Evolutionary conservation across 2,329 filamentous ascomycete species (phyloP).

Genomic region (Colletotrichum sp.): DNA sequence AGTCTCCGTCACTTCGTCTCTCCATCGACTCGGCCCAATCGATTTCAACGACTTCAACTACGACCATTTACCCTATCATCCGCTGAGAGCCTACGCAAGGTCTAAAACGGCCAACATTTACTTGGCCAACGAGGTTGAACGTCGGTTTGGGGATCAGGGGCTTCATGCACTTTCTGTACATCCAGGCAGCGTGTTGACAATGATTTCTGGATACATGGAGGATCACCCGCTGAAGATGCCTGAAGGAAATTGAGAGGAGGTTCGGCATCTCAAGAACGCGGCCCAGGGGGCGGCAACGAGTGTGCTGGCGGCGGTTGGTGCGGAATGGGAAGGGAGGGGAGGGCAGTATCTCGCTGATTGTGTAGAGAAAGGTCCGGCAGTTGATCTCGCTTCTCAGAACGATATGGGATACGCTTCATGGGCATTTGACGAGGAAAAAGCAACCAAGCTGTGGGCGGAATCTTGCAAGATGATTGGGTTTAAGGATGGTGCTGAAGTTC

Average conservation of each 20-base stretch:
- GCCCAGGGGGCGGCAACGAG: constrained; percentile 48
- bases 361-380: background rate
- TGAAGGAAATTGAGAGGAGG: background rate
- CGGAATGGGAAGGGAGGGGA: constrained; percentile 41
- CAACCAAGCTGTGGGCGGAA: background rate
- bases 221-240: background rate
- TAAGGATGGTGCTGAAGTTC: background rate
- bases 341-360: constrained; percentile 36
- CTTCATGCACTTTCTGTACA: constrained; percentile 47
- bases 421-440: background rate
- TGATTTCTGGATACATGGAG: background rate
- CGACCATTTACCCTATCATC: constrained; percentile 28
- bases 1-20: constrained; percentile 46
- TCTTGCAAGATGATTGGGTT: background rate
- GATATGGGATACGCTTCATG: constrained; percentile 22
- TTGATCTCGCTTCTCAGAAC: background rate
- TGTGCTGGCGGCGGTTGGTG: constrained; percentile 39
- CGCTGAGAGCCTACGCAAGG: constrained; percentile 46
- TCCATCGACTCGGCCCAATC: constrained; percentile 38
- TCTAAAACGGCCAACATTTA: constrained; percentile 56
- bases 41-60: constrained; percentile 31
- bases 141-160: constrained; percentile 27
- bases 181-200: constrained; percentile 42
- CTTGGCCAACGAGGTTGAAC: constrained; percentile 35
- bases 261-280: constrained; percentile 15